Evolutionary conservation across 495 filamentous ascomycete species (phyloP), one percentile per base, ranked within the genome.

Genomic region (Evernia prunastri): DNA sequence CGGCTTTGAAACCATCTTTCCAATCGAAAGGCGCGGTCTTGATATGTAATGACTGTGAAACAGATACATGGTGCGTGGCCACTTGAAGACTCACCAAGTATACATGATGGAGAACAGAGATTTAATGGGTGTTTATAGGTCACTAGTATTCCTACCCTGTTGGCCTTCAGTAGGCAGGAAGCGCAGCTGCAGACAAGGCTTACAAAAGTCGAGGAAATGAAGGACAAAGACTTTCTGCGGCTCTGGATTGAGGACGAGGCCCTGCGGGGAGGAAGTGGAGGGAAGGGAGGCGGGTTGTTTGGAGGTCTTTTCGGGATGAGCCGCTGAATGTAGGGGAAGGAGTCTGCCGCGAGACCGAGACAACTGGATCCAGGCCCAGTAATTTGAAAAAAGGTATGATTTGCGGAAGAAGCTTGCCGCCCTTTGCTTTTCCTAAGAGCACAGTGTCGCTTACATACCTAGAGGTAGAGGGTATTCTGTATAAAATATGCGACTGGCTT

Each of bases 141-240:
- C 63, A 86, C 77, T 42, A 78, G 78, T 12, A 75, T 89, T 66
- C 88, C 88, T 29, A 89, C 86, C n/a, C 68, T 91, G 45, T 75
- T 90, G 31, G 79, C 81, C 33, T 90, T 90, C 67, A 81, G 81
- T 56, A 77, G 81, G n/a, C 79, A 80, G 49, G 84, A 88, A 67
- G 78, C 84, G 8, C 79, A 84, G 70, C 58, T 77, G 0, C 73
- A 78, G 56, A 84, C 81, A 23, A 82, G 80, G 73, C 67, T 89
- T 29, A 75, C 75, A 17, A 78, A 81, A 65, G 76, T 75, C n/a
- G 75, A 79, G 60, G 69, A 79, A 58, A 71, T 90, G 71, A 79
- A 76, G 8, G 80, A 86, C 66, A 72, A 74, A 33, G 70, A 70
- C 56, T 85, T 82, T 61, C 69, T 90, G 63, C 79, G 76, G 63